Percentiles rank a stretch among this genome's conserved stretches.
These are phyloP conservation scores for Podaxis sp. DNA, from an alignment of 768 basidiomycete genomes.

Conservation along the genomic window DNA sequence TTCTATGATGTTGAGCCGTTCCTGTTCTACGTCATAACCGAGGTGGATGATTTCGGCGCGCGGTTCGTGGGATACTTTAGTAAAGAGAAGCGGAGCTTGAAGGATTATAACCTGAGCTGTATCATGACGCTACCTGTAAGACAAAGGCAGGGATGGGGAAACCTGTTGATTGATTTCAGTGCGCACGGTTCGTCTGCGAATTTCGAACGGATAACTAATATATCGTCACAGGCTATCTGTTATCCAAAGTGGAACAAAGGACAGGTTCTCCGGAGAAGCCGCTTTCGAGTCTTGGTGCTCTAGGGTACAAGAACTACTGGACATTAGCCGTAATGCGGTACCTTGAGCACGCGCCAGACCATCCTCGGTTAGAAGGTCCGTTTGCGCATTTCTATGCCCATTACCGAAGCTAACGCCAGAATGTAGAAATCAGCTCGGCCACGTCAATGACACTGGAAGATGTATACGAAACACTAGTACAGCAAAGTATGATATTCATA, in stretches of 20 bases:
- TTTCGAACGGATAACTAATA: background rate
- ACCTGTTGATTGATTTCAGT: slow-evolving; percentile 98
- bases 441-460: slow-evolving; percentile 95
- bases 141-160: slow-evolving; percentile 96
- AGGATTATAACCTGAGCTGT: slow-evolving; percentile 97
- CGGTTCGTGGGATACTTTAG: slow-evolving; percentile 98
- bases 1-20: slow-evolving; percentile 99
- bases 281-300: slow-evolving; percentile 85
- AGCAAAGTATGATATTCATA: slow-evolving; percentile 72
- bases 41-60: slow-evolving; percentile 85
- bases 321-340: slow-evolving; percentile 83
- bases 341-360: slow-evolving; percentile 54
- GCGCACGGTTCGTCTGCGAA: slow-evolving; percentile 32
- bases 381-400: background rate
- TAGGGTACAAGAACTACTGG: slow-evolving; percentile 98
- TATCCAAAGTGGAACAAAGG: slow-evolving; percentile 93
- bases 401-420: background rate
- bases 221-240: slow-evolving; percentile 72
- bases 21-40: slow-evolving; percentile 96
- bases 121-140: slow-evolving; percentile 98
- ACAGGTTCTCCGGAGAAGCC: slow-evolving; percentile 95
- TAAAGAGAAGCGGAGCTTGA: slow-evolving; percentile 96
- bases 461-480: slow-evolving; percentile 68
- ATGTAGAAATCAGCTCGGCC: slow-evolving; percentile 73
- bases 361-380: slow-evolving; percentile 76